These are phyloP conservation scores for Corylus heterophylla DNA, from an alignment of 306 rosid genomes.

Conservation along the genomic window DNA sequence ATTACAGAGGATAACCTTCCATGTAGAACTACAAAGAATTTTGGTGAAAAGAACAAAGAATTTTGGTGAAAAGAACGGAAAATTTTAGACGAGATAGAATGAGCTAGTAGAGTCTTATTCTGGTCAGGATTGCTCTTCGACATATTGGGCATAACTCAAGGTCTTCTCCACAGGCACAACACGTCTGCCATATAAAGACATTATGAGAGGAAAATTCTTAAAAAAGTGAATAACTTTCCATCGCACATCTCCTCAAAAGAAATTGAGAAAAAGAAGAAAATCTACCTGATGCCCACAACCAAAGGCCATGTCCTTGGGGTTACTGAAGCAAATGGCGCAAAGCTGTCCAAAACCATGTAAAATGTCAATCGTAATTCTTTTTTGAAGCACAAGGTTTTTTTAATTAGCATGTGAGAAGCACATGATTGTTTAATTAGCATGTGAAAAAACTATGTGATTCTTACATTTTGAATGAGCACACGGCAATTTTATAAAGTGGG, in stretches of 20 bases:
- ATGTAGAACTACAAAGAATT: constrained; percentile 39
- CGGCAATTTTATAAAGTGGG: too few relatives aligned
- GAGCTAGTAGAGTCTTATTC: constrained; percentile 75
- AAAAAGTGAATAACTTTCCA: constrained; percentile 6
- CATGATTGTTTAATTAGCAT: too few relatives aligned
- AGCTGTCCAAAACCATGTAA: constrained; percentile 49
- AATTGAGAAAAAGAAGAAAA: constrained; percentile 11
- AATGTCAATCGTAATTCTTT: constrained; percentile 9
- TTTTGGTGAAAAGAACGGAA: not conserved
- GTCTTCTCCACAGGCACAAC: constrained; percentile 76
- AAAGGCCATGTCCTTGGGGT: constrained; percentile 90
- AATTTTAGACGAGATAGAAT: not conserved
- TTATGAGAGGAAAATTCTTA: not conserved
- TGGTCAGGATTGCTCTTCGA: constrained; percentile 62
- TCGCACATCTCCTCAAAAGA: not conserved
- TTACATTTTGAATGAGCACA: too few relatives aligned
- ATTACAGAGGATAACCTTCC: not conserved
- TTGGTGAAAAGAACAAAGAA: not conserved
- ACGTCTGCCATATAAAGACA: constrained; percentile 62
- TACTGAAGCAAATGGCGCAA: constrained; percentile 81
- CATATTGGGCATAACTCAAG: constrained; percentile 89
- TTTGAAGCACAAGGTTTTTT: too few relatives aligned
- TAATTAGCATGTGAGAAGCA: too few relatives aligned
- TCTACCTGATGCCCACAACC: constrained; percentile 98
- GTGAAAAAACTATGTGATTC: too few relatives aligned